Percentiles rank a stretch among this genome's conserved stretches.
These are phyloP conservation scores for Boletus pseudo-olivaceus DNA, from an alignment of 768 basidiomycete genomes.

Conservation along the genomic window DNA sequence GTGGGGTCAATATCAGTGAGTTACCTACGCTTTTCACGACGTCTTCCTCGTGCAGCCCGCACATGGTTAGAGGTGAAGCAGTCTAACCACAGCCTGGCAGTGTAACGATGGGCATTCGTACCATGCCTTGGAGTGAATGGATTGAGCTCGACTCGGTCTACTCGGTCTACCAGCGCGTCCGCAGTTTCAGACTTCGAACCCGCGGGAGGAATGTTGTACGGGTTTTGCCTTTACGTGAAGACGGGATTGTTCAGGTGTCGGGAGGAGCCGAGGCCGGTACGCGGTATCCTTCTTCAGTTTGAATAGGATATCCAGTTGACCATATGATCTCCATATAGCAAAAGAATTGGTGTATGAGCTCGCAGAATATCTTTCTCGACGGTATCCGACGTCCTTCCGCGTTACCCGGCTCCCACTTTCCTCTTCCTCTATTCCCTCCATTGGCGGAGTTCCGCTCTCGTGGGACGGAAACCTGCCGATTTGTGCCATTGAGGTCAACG, in stretches of 20 bases:
- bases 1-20: constrained; percentile 62
- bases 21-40: constrained; percentile 2
- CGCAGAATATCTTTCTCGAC: constrained; percentile 59
- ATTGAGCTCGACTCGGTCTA: constrained; percentile 67
- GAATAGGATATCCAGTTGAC: neutral
- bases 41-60: neutral
- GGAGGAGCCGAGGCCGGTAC: constrained; percentile 32
- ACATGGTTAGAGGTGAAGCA: neutral
- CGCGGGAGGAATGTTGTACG: constrained; percentile 47
- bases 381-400: constrained; percentile 57
- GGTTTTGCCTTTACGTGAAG: constrained; percentile 43
- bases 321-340: constrained; percentile 37
- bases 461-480: constrained; percentile 48
- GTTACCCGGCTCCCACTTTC: constrained; percentile 38
- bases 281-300: neutral
- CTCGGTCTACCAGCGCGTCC: constrained; percentile 50
- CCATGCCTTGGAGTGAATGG: constrained; percentile 71
- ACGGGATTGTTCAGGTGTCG: constrained; percentile 31
- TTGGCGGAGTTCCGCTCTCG: constrained; percentile 28
- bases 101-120: constrained; percentile 66
- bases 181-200: constrained; percentile 49
- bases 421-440: constrained; percentile 10
- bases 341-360: constrained; percentile 67
- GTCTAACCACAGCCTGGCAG: constrained; percentile 31
- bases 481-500: constrained; percentile 47